Percentiles rank a stretch among this genome's conserved stretches.
phyloP scores from a whole-genome alignment of 257 asterid genomes.

The Petunia axillaris region DNA sequence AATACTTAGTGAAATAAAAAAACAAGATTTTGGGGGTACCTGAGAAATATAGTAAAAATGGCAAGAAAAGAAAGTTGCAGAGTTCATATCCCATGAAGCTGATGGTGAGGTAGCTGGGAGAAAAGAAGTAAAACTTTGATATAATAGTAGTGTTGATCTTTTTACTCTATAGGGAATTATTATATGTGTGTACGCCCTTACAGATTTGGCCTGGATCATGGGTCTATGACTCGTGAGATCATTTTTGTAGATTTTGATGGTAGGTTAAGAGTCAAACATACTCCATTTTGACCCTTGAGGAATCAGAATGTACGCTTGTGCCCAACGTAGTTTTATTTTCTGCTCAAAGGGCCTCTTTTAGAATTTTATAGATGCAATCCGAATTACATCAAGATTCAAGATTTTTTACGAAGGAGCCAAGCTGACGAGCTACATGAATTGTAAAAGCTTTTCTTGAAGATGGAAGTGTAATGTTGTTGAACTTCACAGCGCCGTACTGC shows the following conservation, averaged over 20 bases:
- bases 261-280: background rate
- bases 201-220: background rate
- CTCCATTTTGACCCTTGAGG: background rate
- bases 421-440: no score
- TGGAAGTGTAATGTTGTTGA: no score
- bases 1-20: background rate
- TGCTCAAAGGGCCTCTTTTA: background rate
- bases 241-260: background rate
- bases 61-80: slow-evolving; percentile 23
- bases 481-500: no score
- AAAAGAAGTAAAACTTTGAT: slow-evolving; percentile 19
- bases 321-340: background rate
- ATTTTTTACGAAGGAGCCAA: no score
- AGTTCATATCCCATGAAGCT: slow-evolving; percentile 17
- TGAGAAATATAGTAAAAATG: slow-evolving; percentile 20
- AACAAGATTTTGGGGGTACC: slow-evolving; percentile 8
- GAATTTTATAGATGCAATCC: background rate
- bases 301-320: background rate
- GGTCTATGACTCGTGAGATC: background rate
- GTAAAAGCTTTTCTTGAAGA: no score
- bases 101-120: slow-evolving; percentile 24
- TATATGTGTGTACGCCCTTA: slow-evolving; percentile 12
- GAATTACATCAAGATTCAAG: no score
- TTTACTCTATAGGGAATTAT: background rate
- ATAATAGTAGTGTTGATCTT: background rate